Conservation (phyloP, 768 basidiomycete species). For the Imleria badia region DNA sequence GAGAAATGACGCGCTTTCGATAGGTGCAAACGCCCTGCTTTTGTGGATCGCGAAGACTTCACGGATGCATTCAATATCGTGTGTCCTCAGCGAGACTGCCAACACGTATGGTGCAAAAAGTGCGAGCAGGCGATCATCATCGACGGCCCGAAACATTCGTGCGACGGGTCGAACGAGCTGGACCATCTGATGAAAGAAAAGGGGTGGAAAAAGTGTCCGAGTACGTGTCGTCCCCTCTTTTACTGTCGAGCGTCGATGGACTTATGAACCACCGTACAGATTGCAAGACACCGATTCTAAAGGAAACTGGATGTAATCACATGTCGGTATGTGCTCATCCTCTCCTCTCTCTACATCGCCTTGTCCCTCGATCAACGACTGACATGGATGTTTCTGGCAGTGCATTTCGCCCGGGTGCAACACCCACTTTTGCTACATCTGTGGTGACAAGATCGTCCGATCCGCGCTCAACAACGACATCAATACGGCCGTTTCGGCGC, state of each 20-base stretch:
- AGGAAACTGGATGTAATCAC: slow-evolving; percentile 55
- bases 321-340: slow-evolving; percentile 43
- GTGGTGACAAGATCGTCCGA: slow-evolving; percentile 47
- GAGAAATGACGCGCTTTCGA: not conserved
- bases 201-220: slow-evolving; percentile 70
- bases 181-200: slow-evolving; percentile 47
- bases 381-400: slow-evolving; percentile 27
- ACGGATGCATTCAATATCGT: slow-evolving; percentile 38
- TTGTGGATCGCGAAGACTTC: slow-evolving; percentile 52
- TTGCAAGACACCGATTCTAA: slow-evolving; percentile 50
- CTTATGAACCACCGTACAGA: slow-evolving; percentile 24
- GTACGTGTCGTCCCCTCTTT: slow-evolving; percentile 28
- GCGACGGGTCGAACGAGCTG: slow-evolving; percentile 58
- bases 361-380: no score
- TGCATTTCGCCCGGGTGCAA: slow-evolving; percentile 60
- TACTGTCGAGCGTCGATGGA: not conserved
- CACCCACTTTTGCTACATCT: slow-evolving; percentile 56
- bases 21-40: slow-evolving; percentile 50
- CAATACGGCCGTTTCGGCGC: slow-evolving; percentile 26
- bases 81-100: slow-evolving; percentile 51
- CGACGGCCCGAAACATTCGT: slow-evolving; percentile 48
- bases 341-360: not conserved
- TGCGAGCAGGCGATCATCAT: slow-evolving; percentile 45
- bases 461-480: slow-evolving; percentile 38
- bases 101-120: slow-evolving; percentile 58